phyloP scores from a whole-genome alignment of 805 yeast species.

The Komagataella pseudopastoris region DNA sequence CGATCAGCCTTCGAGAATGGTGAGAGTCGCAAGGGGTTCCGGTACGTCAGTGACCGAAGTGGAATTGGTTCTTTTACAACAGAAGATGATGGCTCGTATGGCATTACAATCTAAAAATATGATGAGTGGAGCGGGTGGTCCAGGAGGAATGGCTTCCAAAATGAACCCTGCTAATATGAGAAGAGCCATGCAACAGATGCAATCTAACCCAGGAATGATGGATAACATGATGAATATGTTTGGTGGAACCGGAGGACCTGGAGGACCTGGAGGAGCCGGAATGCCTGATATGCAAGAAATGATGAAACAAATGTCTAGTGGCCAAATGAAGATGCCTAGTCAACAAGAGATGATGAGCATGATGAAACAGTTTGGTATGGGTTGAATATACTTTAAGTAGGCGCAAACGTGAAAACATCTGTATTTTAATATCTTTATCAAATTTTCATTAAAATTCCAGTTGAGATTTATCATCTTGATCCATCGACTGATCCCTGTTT shows the following conservation, averaged over 20 bases:
- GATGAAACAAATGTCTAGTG: slow-evolving; percentile 23
- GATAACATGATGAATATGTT: slow-evolving; percentile 59
- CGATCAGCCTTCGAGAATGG: slow-evolving; percentile 72
- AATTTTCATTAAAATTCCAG: background rate
- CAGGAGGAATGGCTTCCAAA: slow-evolving; percentile 48
- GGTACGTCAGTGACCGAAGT: slow-evolving; percentile 90
- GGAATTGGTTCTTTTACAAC: slow-evolving; percentile 84
- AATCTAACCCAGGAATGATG: slow-evolving; percentile 68
- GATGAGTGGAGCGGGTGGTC: slow-evolving; percentile 34
- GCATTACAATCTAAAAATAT: slow-evolving; percentile 60
- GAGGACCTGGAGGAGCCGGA: slow-evolving; percentile 24
- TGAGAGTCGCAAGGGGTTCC: slow-evolving; percentile 87
- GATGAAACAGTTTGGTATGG: slow-evolving; percentile 27
- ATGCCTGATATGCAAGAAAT: slow-evolving; percentile 34
- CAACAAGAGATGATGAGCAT: slow-evolving; percentile 65
- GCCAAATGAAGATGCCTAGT: slow-evolving; percentile 40
- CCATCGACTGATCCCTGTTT: background rate
- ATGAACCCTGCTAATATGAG: slow-evolving; percentile 23
- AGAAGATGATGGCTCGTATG: slow-evolving; percentile 88
- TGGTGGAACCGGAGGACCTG: slow-evolving; percentile 43
- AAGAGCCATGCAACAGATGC: slow-evolving; percentile 44
- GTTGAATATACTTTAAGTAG: background rate
- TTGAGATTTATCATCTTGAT: background rate
- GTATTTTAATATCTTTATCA: background rate
- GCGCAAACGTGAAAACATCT: background rate